phyloP scores from a whole-genome alignment of 129 eudicot species.

The Dittrichia graveolens region DNA sequence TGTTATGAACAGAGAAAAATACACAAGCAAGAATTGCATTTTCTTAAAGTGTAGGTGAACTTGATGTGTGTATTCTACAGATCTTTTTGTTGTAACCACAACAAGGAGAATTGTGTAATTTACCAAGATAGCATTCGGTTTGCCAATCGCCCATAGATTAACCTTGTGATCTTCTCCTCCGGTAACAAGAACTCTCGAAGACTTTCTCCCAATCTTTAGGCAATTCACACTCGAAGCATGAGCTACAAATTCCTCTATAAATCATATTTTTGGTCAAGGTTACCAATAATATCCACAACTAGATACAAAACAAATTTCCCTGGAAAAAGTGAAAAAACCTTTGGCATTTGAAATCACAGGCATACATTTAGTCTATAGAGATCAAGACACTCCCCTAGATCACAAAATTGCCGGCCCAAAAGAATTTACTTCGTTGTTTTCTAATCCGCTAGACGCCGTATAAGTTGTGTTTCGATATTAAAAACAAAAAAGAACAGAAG shows the following conservation, averaged over 20 bases:
- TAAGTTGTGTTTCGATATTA: neutral
- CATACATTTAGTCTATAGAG: conserved; percentile 7
- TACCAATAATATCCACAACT: neutral
- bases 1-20: too few species aligned
- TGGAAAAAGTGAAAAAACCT: neutral
- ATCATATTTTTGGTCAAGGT: conserved; percentile 27
- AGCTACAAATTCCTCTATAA: conserved; percentile 94
- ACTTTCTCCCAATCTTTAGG: conserved; percentile 88
- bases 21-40: neutral
- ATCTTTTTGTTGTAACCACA: neutral
- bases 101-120: conserved; percentile 28
- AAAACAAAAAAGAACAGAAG: neutral
- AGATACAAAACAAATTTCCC: conserved; percentile 4
- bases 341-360: neutral
- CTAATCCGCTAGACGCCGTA: neutral
- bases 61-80: too few species aligned
- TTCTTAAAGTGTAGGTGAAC: neutral
- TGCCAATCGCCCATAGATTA: conserved; percentile 98
- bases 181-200: conserved; percentile 90
- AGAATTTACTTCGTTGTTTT: conserved; percentile 7
- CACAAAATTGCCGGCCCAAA: neutral
- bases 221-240: conserved; percentile 93
- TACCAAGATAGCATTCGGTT: conserved; percentile 89
- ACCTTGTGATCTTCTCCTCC: conserved; percentile 99
- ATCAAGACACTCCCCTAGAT: conserved; percentile 20